These are phyloP conservation scores for Laburnicola sp. DNA, from an alignment of 2,329 filamentous ascomycete species.

Conservation along the genomic window DNA sequence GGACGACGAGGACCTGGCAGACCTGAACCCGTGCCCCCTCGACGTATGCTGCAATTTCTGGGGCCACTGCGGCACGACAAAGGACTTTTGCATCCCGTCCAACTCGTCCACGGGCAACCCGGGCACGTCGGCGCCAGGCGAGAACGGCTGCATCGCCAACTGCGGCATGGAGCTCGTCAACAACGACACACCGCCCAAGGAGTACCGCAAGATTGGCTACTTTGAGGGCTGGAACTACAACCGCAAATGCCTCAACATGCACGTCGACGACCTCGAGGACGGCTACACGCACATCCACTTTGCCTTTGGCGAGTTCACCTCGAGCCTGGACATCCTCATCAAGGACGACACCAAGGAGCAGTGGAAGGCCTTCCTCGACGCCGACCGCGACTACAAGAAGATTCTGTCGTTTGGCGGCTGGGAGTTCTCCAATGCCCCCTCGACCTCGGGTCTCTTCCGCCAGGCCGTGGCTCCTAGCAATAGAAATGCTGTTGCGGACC, in stretches of 20 bases:
- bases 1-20: background rate
- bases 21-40: conserved; percentile 8
- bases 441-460: conserved; percentile 45
- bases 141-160: conserved; percentile 11
- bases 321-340: background rate
- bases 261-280: conserved; percentile 4
- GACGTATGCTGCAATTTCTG: conserved; percentile 8
- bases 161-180: conserved; percentile 13
- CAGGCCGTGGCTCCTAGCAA: conserved; percentile 43
- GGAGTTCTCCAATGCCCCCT: conserved; percentile 46
- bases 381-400: conserved; percentile 25
- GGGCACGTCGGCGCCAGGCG: conserved; percentile 9
- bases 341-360: background rate
- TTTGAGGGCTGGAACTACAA: conserved; percentile 12
- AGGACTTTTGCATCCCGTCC: conserved; percentile 6
- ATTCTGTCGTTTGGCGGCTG: conserved; percentile 53
- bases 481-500: conserved; percentile 30
- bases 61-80: conserved; percentile 10
- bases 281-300: conserved; percentile 9
- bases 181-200: background rate
- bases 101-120: background rate
- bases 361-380: background rate
- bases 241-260: conserved; percentile 12
- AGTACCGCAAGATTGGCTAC: conserved; percentile 9
- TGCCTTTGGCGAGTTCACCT: background rate